Conservation (phyloP, 108 stramenopile genomes). For the Stephanodiscus triporus region DNA sequence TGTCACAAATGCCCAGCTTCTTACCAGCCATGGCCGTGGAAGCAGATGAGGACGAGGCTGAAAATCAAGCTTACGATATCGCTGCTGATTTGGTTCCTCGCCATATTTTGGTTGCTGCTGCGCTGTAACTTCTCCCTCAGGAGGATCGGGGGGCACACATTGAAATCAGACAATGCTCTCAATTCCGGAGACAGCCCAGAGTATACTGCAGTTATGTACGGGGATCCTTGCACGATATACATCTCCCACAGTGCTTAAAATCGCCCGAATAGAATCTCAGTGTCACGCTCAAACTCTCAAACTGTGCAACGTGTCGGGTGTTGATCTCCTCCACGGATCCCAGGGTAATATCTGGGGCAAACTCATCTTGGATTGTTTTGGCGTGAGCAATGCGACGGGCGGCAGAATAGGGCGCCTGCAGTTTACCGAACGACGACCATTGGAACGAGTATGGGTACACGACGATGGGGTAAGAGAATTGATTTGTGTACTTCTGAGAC, state of each 20-base stretch:
- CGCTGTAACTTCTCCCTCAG: slow-evolving; percentile 14
- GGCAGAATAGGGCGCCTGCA: slow-evolving; percentile 78
- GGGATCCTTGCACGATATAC: slow-evolving; percentile 82
- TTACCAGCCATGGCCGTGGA: slow-evolving; percentile 22
- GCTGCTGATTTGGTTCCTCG: neutral
- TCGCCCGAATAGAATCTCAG: slow-evolving; percentile 55
- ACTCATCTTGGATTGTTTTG: slow-evolving; percentile 64
- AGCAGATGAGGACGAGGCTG: slow-evolving; percentile 13
- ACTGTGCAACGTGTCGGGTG: slow-evolving; percentile 60
- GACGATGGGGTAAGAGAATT: slow-evolving; percentile 83
- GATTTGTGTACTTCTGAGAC: too few relatives aligned
- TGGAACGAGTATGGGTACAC: slow-evolving; percentile 82
- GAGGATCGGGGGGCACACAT: slow-evolving; percentile 53
- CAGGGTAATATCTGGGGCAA: slow-evolving; percentile 74
- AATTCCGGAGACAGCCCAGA: slow-evolving; percentile 61
- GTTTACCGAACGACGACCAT: slow-evolving; percentile 64
- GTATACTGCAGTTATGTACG: slow-evolving; percentile 73
- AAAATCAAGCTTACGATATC: neutral
- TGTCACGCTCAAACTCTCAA: slow-evolving; percentile 83
- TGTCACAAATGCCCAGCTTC: slow-evolving; percentile 46
- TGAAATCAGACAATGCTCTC: slow-evolving; percentile 68
- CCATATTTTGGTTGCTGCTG: slow-evolving; percentile 8
- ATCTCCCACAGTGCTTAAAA: slow-evolving; percentile 70
- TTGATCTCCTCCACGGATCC: slow-evolving; percentile 49
- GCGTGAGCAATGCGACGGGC: slow-evolving; percentile 51